Evolutionary conservation across 2,329 filamentous ascomycete genomes (phyloP), one percentile per base, ranked within the genome.

Genomic region (Arthrobotrys musiformis): DNA sequence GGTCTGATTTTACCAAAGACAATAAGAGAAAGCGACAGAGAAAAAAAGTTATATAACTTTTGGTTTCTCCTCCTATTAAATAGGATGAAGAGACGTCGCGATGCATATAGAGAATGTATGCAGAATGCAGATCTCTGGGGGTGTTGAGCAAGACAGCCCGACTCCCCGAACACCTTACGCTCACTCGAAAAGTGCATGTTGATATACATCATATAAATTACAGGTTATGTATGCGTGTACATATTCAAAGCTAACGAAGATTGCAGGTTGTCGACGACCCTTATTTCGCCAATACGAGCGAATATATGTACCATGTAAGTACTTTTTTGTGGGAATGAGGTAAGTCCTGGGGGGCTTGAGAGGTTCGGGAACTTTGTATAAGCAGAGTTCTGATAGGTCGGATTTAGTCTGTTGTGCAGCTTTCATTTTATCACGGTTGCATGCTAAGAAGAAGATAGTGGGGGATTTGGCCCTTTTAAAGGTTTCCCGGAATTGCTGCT

Each of bases 391-490:
- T 70, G 54, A 70, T 70, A 70, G 67, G 67, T 54, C 60, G 33
- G 33, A 30, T 46, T 30, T 46, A 6, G 24, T 28, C 19, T 46
- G 19, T 33, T 46, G 40, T 62, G 58, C 40, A 62, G 37, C 24
- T 46, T 11, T 46, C 37, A 40, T 19, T 62, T 44, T 46, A 60
- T 42, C 42, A 22, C 15, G 42, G 30, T 35, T 33, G 19, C 50
- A 64, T 64, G 37, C 35, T 40, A 50, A 30, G 33, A 46, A 52
- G 46, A n/a, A 64, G 19, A 46, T 40, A 58, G 54, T 33, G 63
- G 66, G 73, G 66, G 50, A 37, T 26, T 28, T 19, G 58, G 33
- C 6, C 60, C 61, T 77, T 77, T 77, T 77, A 77, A 77, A 77
- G 73, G 60, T 66, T 77, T 77, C 42, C 50, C 26, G 63, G 50